These are phyloP conservation scores for Boeremia lycopersici DNA, from an alignment of 2,329 filamentous ascomycete genomes.

Conservation along the genomic window DNA sequence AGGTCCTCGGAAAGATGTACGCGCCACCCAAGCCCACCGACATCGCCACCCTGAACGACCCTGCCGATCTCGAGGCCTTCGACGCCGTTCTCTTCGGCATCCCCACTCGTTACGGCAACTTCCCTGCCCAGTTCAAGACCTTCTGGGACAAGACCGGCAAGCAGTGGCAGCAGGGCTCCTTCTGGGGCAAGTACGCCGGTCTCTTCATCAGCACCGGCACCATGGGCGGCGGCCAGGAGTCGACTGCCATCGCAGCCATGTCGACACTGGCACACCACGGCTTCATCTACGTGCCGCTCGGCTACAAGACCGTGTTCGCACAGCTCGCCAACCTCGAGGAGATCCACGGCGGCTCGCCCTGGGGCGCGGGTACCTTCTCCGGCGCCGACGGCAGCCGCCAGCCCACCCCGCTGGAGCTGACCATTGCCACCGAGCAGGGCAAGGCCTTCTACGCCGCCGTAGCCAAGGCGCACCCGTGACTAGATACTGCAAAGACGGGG, in stretches of 20 bases:
- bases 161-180: slow-evolving; percentile 80
- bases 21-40: slow-evolving; percentile 76
- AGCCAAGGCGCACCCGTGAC: slow-evolving; percentile 76
- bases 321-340: slow-evolving; percentile 74
- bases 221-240: slow-evolving; percentile 87
- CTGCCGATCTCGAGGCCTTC: slow-evolving; percentile 71
- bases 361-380: slow-evolving; percentile 93
- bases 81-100: slow-evolving; percentile 93
- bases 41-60: slow-evolving; percentile 66
- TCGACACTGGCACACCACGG: slow-evolving; percentile 91
- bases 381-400: slow-evolving; percentile 80
- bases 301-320: slow-evolving; percentile 80
- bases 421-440: slow-evolving; percentile 54
- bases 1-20: slow-evolving; percentile 89
- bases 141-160: slow-evolving; percentile 91
- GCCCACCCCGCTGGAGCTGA: slow-evolving; percentile 61
- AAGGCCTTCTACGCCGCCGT: slow-evolving; percentile 81
- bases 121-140: slow-evolving; percentile 92
- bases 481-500: slow-evolving; percentile 58
- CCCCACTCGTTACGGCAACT: slow-evolving; percentile 94
- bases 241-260: slow-evolving; percentile 79
- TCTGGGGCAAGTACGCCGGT: slow-evolving; percentile 87
- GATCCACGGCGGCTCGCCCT: slow-evolving; percentile 84
- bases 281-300: slow-evolving; percentile 93
- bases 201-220: slow-evolving; percentile 88